Evolutionary conservation across 305 asterid genomes (phyloP).

Genomic region (Euphrasia arctica): DNA sequence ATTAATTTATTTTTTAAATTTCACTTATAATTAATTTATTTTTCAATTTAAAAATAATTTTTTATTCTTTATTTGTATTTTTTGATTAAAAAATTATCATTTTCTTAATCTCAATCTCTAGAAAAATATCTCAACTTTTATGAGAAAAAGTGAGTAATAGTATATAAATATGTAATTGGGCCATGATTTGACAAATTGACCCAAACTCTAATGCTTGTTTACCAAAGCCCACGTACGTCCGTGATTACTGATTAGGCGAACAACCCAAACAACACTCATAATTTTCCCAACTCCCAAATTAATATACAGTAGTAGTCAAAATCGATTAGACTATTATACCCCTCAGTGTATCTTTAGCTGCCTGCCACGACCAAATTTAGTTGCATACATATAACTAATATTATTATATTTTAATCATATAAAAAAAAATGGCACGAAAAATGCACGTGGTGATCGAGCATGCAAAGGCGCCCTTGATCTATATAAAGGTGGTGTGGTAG

Average conservation of each 20-base stretch:
- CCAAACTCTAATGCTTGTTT: constrained; percentile 31
- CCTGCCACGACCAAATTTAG: neutral
- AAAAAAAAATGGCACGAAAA: constrained; percentile 27
- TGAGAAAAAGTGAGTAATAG: too few relatives aligned
- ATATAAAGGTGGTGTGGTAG: constrained; percentile 43
- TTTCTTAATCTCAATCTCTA: too few relatives aligned
- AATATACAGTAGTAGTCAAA: constrained; percentile 14
- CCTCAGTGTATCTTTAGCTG: constrained; percentile 21
- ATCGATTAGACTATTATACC: constrained; percentile 21
- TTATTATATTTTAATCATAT: too few relatives aligned
- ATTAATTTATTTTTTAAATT: too few relatives aligned
- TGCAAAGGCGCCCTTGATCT: constrained; percentile 25
- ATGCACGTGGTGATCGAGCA: constrained; percentile 32
- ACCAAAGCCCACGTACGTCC: constrained; percentile 38
- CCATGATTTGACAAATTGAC: constrained; percentile 43
- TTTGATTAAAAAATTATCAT: too few relatives aligned
- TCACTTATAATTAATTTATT: too few relatives aligned
- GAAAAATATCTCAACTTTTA: too few relatives aligned
- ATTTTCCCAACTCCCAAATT: constrained; percentile 38
- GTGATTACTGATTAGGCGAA: constrained; percentile 45
- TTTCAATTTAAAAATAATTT: too few relatives aligned
- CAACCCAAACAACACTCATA: constrained; percentile 44
- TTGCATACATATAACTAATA: too few relatives aligned
- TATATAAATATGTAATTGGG: constrained; percentile 37
- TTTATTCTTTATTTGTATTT: too few relatives aligned